Evolutionary conservation across 2,329 filamentous ascomycete species (phyloP), one percentile per base, ranked within the genome.

Genomic region (Penicillium freii): DNA sequence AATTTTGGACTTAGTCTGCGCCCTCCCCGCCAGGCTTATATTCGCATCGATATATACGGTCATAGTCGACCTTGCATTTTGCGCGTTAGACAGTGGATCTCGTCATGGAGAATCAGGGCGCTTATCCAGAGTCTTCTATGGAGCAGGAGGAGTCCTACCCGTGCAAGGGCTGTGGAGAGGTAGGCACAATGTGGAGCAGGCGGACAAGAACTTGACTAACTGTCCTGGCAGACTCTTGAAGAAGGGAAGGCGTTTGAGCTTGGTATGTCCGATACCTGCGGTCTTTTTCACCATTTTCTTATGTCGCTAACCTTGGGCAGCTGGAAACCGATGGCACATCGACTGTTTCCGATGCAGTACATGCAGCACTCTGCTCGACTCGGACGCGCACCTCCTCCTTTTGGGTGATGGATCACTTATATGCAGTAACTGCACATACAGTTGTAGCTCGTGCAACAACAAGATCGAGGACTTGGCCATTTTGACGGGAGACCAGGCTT

Each of bases 391-490:
- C 77, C 87, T 99, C 49, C 87, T 99, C 51, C 88, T 99, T 27
- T 90, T 99, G 62, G 94, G 94, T 73, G 94, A 99, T 78, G 94
- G 94, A 64, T 97, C 93, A 19, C 86, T 99, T 65, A 97, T 99
- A 68, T 99, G 94, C 83, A 97, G 96, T 80, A 96, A 97, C 77
- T 99, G 94, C 80, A 97, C 94, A 53, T 99, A 99, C 76, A 97
- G 92, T 82, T 99, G 94, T 81, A 96, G 87, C 75, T 92, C 92
- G 53, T 99, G 94, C 77, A 87, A 87, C 58, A 93, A 96, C 80
- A 99, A 99, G 81, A 99, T 99, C 66, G 94, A 99, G 74, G 94
- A 99, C 73, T 82, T 97, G 61, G 94, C 94, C 62, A 99, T 99
- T 74, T 82, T 99, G 65, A 99, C 94, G 0, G 94, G 94, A 63